Evolutionary conservation across 2,329 filamentous ascomycete species (phyloP).

Genomic region (Stemphylium beticola): DNA sequence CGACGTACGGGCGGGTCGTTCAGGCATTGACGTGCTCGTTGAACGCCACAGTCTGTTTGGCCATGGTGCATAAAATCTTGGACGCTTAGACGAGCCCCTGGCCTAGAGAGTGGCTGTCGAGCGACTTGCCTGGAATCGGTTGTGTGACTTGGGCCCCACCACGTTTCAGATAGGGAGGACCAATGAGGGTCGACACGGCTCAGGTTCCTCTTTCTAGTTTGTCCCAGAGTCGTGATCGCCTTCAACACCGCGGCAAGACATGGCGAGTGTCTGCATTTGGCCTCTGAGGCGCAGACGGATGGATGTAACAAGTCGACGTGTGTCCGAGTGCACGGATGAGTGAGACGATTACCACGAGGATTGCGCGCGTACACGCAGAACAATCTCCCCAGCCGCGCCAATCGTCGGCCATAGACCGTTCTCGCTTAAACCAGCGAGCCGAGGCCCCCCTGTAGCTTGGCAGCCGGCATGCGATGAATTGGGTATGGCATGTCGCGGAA

Average conservation of each 20-base stretch:
- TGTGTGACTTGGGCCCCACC: slow-evolving; percentile 12
- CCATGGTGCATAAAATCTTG: slow-evolving; percentile 19
- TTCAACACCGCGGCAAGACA: too few relatives aligned
- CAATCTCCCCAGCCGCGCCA: slow-evolving; percentile 27
- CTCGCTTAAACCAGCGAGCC: background rate
- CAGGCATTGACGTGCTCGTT: slow-evolving; percentile 17
- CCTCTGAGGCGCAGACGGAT: too few relatives aligned
- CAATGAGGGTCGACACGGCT: slow-evolving; percentile 21
- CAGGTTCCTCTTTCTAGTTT: slow-evolving; percentile 4
- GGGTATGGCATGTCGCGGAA: slow-evolving; percentile 36
- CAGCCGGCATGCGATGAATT: slow-evolving; percentile 30
- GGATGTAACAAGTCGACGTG: too few relatives aligned
- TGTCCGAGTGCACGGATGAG: too few relatives aligned
- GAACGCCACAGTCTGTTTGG: slow-evolving; percentile 17
- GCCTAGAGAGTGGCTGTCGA: background rate
- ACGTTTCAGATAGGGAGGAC: slow-evolving; percentile 25
- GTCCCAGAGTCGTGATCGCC: too few relatives aligned
- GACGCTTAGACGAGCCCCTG: slow-evolving; percentile 21
- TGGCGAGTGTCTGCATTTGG: too few relatives aligned
- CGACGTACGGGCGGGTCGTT: slow-evolving; percentile 7
- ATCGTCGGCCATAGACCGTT: slow-evolving; percentile 16
- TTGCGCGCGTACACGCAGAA: slow-evolving; percentile 6
- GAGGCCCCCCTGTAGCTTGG: slow-evolving; percentile 18
- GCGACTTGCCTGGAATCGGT: slow-evolving; percentile 18
- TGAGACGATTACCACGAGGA: too few relatives aligned